These are phyloP conservation scores for Fusarium sp. DNA, from an alignment of 2,329 filamentous ascomycete genomes.

Conservation along the genomic window DNA sequence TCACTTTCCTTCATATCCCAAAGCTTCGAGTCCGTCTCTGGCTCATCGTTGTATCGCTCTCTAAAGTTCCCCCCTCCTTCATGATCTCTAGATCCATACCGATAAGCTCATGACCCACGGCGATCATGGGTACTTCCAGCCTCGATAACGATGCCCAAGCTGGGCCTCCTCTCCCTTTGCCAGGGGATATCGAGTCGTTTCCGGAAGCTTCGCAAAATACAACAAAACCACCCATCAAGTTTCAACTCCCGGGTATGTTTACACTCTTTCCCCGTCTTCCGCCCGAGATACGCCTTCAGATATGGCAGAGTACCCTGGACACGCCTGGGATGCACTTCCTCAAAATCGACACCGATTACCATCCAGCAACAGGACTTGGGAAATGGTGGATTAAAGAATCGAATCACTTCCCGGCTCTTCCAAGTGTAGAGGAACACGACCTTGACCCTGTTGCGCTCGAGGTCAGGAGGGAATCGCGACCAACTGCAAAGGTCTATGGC, in stretches of 20 bases:
- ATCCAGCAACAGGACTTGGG: slow-evolving; percentile 21
- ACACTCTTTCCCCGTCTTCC: slow-evolving; percentile 49
- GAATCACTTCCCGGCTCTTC: neutral
- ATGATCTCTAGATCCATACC: slow-evolving; percentile 27
- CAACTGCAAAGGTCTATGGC: slow-evolving; percentile 29
- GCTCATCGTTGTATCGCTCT: neutral
- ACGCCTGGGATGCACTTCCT: slow-evolving; percentile 53
- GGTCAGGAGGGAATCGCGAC: slow-evolving; percentile 39
- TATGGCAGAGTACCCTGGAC: slow-evolving; percentile 49
- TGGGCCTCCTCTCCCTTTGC: neutral
- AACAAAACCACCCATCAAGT: slow-evolving; percentile 41
- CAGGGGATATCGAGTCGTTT: neutral
- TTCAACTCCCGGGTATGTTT: slow-evolving; percentile 50
- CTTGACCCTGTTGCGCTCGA: slow-evolving; percentile 41
- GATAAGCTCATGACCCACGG: slow-evolving; percentile 38
- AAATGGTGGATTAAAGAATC: slow-evolving; percentile 41
- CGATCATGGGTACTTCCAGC: slow-evolving; percentile 33
- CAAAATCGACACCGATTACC: slow-evolving; percentile 41
- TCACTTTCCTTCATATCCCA: slow-evolving; percentile 12
- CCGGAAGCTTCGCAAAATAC: neutral
- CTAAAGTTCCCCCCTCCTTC: slow-evolving; percentile 21
- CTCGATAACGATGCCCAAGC: slow-evolving; percentile 13
- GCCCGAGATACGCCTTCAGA: slow-evolving; percentile 50
- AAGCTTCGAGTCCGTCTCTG: neutral
- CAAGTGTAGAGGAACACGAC: slow-evolving; percentile 29